These are phyloP conservation scores for Hygrophorus russula DNA, from an alignment of 768 basidiomycete genomes.

Conservation along the genomic window DNA sequence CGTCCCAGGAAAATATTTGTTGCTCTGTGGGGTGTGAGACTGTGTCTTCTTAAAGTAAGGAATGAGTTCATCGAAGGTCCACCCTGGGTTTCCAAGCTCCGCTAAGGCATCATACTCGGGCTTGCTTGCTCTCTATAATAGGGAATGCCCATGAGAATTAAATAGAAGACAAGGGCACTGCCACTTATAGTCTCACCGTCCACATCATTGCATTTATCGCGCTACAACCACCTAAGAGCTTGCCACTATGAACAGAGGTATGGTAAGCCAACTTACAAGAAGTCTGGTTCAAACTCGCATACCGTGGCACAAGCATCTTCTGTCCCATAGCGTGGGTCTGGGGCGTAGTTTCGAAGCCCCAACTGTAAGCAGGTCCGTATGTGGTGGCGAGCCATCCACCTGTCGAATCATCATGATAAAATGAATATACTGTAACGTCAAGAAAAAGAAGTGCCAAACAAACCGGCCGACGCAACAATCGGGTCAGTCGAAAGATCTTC, in stretches of 20 bases:
- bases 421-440: not conserved
- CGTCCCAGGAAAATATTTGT: not conserved
- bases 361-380: slow-evolving; percentile 8
- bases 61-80: slow-evolving; percentile 12
- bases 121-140: slow-evolving; percentile 7
- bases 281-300: not conserved
- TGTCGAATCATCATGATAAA: not conserved
- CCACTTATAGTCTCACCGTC: not conserved
- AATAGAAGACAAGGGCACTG: not conserved
- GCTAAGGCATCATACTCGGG: slow-evolving; percentile 13
- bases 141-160: slow-evolving; percentile 4
- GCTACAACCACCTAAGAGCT: slow-evolving; percentile 11
- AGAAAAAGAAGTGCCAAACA: slow-evolving; percentile 1
- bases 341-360: slow-evolving; percentile 9
- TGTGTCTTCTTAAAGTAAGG: slow-evolving; percentile 12
- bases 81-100: slow-evolving; percentile 14
- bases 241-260: slow-evolving; percentile 7
- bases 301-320: slow-evolving; percentile 10
- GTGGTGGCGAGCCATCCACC: not conserved
- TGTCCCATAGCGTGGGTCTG: slow-evolving; percentile 4
- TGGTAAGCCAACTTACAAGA: not conserved
- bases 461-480: slow-evolving; percentile 9
- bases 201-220: slow-evolving; percentile 7
- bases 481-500: slow-evolving; percentile 11
- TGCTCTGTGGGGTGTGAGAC: slow-evolving; percentile 3